Evolutionary conservation across 2,329 filamentous ascomycete genomes (phyloP), one percentile per base, ranked within the genome.

Genomic region (Mollisia scopiformis): DNA sequence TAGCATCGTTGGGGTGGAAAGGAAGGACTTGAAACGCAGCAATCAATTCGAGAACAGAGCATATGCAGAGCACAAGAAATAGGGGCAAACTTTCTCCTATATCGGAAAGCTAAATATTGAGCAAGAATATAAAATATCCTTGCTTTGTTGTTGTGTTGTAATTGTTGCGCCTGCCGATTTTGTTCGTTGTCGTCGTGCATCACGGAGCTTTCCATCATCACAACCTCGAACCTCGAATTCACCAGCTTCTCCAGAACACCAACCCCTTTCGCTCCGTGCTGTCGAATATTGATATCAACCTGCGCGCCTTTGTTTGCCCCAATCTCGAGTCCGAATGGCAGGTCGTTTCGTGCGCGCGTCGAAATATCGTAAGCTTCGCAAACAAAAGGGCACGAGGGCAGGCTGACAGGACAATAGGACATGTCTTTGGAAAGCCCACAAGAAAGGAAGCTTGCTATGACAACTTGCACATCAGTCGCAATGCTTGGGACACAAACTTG

Each of bases 401-500:
- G 55, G 62, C 68, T 73, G 60, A 72, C 63, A 28, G 11, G 37
- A 33, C 19, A 10, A 53, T 77, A 97, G 94, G 94, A 84, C 95
- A 99, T 84, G 91, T 99, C 81, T 99, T 97, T 82, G 95, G 95
- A 76, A 95, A 96, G 80, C 82, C 92, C 65, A 96, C 93, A 68
- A 89, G 92, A 79, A 97, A 97, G 86, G 95, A 99, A 77, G 91
- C 92, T 85, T 97, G 93, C 83, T 99, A 98, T 80, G 95, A 99
- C 79, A 98, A 98, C 78, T 82, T 99, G 70, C 92, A 92, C 76
- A 92, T 99, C 78, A 97, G 93, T 74, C 92, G 90, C 79, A 99
- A 99, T 88, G 95, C 95, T 58, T 99, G 95, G 95, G 95, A 99
- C 78, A 97, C 93, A 73, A 99, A 99, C 81, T 82, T 99, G 74